These are phyloP conservation scores for Hura crepitans DNA, from an alignment of 441 rosid species.

Conservation along the genomic window DNA sequence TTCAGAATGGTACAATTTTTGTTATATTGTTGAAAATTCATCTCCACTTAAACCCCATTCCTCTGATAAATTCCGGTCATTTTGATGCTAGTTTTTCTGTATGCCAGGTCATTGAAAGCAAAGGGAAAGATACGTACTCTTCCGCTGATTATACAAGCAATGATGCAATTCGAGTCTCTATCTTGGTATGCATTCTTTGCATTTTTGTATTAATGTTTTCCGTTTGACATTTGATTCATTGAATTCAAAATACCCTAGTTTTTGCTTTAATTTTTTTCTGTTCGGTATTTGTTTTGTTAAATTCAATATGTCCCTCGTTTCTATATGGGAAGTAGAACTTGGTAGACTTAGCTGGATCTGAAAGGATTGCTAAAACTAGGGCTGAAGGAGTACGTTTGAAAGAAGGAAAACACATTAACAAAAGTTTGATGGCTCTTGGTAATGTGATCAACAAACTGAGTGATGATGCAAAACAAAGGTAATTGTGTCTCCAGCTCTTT, in stretches of 20 bases:
- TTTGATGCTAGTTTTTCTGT: conserved; percentile 11
- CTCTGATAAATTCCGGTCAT: conserved; percentile 3
- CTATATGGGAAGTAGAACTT: conserved; percentile 50
- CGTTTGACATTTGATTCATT: background rate
- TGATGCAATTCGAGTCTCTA: conserved; percentile 84
- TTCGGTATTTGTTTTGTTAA: conserved; percentile 2
- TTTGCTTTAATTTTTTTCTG: no score
- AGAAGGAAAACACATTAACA: conserved; percentile 90
- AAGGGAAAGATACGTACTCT: conserved; percentile 46
- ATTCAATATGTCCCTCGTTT: conserved; percentile 14
- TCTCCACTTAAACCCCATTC: background rate
- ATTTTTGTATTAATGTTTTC: background rate
- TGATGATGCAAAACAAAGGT: conserved; percentile 74
- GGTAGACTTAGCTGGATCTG: conserved; percentile 94
- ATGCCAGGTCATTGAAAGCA: conserved; percentile 85
- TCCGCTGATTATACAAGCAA: conserved; percentile 33
- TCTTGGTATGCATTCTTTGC: conserved; percentile 50
- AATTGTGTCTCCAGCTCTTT: conserved; percentile 22
- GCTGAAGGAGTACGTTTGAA: conserved; percentile 83
- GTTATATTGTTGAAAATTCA: conserved; percentile 7
- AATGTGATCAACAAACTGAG: conserved; percentile 92
- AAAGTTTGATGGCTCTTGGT: conserved; percentile 93
- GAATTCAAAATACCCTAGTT: conserved; percentile 11
- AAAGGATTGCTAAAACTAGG: conserved; percentile 81
- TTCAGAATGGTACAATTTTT: conserved; percentile 76